Conservation (phyloP, 768 basidiomycete genomes). For the Holtermannia corniformis region DNA sequence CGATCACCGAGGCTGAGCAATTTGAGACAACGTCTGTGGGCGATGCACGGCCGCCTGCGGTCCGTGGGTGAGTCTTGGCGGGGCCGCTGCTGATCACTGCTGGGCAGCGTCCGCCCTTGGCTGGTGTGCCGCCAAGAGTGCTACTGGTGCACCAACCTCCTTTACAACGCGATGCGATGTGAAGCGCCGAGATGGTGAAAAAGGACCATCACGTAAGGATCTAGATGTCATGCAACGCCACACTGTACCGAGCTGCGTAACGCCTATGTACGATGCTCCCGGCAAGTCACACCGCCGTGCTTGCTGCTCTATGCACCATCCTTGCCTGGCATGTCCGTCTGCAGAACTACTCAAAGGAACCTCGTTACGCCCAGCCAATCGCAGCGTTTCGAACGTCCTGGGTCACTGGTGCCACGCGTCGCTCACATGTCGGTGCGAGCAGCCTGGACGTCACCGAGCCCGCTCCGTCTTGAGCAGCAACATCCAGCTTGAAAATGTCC, state of each 20-base stretch:
- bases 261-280: no score
- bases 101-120: no score
- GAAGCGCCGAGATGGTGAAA: neutral
- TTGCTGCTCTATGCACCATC: no score
- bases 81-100: no score
- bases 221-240: neutral
- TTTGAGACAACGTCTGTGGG: no score
- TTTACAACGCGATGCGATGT: neutral
- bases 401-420: neutral
- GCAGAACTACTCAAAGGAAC: neutral
- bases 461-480: neutral
- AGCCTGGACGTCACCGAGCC: neutral
- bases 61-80: no score
- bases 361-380: neutral
- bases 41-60: no score
- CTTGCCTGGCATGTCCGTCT: neutral
- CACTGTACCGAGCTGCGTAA: no score
- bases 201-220: neutral
- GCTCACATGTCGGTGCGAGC: neutral
- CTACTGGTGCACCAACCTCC: no score
- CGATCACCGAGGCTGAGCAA: no score
- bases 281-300: no score
- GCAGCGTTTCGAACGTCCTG: neutral
- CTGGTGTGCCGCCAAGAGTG: no score
- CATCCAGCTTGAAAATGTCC: constrained; percentile 16